Evolutionary conservation across 164 flowering plant genomes (phyloP).

Genomic region (Dillenia turbinata): DNA sequence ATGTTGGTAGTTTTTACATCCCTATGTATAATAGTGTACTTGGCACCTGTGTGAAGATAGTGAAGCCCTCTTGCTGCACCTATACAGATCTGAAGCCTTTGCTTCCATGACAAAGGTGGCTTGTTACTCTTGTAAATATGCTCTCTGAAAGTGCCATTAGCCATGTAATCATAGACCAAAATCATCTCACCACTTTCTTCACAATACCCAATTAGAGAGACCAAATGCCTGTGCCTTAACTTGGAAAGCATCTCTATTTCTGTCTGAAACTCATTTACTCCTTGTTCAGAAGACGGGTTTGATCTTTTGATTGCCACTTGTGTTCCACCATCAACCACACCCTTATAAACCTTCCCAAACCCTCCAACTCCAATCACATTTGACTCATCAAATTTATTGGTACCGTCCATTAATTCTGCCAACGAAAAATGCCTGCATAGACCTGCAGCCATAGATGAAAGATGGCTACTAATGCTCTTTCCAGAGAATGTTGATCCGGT

Average conservation of each 20-base stretch:
- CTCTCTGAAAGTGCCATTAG: constrained; percentile 47
- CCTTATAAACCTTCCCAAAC: constrained; percentile 64
- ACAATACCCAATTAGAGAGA: constrained; percentile 50
- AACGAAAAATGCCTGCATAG: constrained; percentile 52
- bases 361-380: constrained; percentile 66
- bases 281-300: constrained; percentile 68
- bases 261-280: constrained; percentile 53
- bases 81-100: constrained; percentile 42
- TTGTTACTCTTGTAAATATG: constrained; percentile 37
- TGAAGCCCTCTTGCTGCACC: constrained; percentile 52
- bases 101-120: constrained; percentile 42
- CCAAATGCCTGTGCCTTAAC: constrained; percentile 53
- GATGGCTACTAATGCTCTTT: constrained; percentile 32
- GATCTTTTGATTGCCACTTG: constrained; percentile 66
- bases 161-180: constrained; percentile 58
- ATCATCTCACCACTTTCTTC: constrained; percentile 52
- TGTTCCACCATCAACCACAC: constrained; percentile 43
- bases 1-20: constrained; percentile 62
- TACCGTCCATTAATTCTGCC: constrained; percentile 39
- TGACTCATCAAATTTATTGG: constrained; percentile 51
- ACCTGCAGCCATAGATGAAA: constrained; percentile 29
- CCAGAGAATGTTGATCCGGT: constrained; percentile 37
- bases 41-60: constrained; percentile 53
- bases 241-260: constrained; percentile 66
- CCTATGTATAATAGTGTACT: constrained; percentile 45